Evolutionary conservation across 1,284 basidiomycete species (phyloP), one percentile per base, ranked within the genome.

Genomic region (Trametes sp.): DNA sequence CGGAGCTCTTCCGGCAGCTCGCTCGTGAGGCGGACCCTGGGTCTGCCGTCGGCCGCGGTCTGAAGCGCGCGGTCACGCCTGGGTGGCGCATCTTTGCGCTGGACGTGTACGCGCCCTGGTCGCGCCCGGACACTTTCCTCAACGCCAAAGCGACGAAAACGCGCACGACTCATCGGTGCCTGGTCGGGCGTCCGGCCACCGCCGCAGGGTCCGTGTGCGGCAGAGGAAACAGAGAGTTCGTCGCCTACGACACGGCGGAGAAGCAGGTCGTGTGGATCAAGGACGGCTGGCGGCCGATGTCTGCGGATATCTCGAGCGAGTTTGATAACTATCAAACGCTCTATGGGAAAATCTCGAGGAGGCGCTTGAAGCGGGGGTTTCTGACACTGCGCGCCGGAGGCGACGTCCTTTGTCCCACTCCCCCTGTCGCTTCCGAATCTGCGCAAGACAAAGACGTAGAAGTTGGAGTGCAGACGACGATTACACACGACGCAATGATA

Each of bases 261-360:
- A 13, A 33, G 28, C 29, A 23, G 14, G 24, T 11, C 8, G 24
- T 61, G 2, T 61, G n/a, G 2, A 41, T 61, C 41, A 61, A 61
- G 44, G 59, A 61, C 31, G 49, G 19, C 23, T 61, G 59, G 59
- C 41, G 59, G 2, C 14, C 51, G 28, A 8, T 41, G n/a, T 38
- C 36, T 24, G n/a, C n/a, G 21, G 23, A 41, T 16, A 38, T 16
- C 4, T 36, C 23, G 14, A 55, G 31, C n/a, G 54, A 44, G 19
- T 53, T 26, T 19, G 51, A 53, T 3, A 41, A 19, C 23, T 53
- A 53, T 24, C 35, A 28, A 7, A 24, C 6, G 35, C 26, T 53
- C 4, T 26, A 5, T 19, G 5, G 41, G n/a, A 13, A n/a, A 21
- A 21, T 11, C n/a, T 44, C 5, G n/a, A 23, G n/a, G 5, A 5